Evolutionary conservation across 2,329 filamentous ascomycete genomes (phyloP).

Genomic region (Ophiostoma sp.): DNA sequence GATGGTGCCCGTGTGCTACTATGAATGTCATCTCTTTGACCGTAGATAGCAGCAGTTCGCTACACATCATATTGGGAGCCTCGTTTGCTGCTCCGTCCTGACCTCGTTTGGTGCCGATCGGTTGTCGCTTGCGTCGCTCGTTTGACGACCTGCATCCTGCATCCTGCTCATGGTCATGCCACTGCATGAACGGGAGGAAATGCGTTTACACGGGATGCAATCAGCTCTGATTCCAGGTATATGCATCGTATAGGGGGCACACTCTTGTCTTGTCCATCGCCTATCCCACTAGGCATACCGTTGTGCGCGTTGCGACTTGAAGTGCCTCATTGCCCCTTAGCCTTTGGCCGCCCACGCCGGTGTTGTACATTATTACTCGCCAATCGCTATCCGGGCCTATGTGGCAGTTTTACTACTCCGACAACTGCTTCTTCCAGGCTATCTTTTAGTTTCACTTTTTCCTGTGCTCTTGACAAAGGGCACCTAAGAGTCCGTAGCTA

Average conservation of each 20-base stretch:
- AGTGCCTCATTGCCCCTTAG: not conserved
- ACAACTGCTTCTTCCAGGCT: too few species aligned
- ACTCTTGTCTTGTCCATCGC: not conserved
- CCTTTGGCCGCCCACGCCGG: not conserved
- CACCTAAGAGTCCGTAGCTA: not conserved
- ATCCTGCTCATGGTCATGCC: not conserved
- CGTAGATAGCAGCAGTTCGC: not conserved
- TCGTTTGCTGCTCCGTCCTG: not conserved
- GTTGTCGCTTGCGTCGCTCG: not conserved
- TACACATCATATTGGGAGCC: not conserved
- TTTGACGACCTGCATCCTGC: not conserved
- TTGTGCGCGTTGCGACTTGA: not conserved
- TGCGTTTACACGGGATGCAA: constrained; percentile 2
- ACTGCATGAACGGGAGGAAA: constrained; percentile 4
- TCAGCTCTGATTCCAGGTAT: not conserved
- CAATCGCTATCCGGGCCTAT: not conserved
- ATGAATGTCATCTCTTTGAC: not conserved
- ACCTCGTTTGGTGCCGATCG: not conserved
- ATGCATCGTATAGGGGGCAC: constrained; percentile 1
- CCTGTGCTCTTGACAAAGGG: too few species aligned
- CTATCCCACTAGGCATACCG: not conserved
- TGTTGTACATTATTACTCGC: not conserved
- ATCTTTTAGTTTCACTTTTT: too few species aligned
- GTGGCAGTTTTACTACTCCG: too few species aligned
- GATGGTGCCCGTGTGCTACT: not conserved